phyloP scores from a whole-genome alignment of 2,329 filamentous ascomycete genomes.

The Myotisia sp. region DNA sequence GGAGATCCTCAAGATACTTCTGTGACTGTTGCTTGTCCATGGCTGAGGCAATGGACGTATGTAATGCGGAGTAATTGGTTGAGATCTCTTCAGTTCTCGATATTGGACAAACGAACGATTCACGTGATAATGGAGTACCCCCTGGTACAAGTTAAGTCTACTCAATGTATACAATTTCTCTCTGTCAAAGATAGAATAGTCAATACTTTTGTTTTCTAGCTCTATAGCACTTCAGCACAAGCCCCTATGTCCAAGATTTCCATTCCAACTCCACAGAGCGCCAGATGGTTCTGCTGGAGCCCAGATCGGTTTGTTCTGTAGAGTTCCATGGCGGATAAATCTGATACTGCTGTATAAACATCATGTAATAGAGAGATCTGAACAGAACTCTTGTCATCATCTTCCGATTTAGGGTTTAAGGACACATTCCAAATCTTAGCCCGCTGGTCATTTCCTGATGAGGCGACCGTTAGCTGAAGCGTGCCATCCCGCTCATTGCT shows the following conservation, averaged over 20 bases:
- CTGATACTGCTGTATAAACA: constrained; percentile 38
- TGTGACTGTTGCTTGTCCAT: constrained; percentile 27
- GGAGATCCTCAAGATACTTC: constrained; percentile 40
- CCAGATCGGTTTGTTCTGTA: constrained; percentile 13
- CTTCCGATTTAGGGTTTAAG: constrained; percentile 16
- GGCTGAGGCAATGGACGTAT: too few species aligned
- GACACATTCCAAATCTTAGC: constrained; percentile 30
- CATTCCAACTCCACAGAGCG: constrained; percentile 39
- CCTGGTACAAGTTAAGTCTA: neutral
- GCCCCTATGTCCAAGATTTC: constrained; percentile 25
- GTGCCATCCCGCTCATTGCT: neutral
- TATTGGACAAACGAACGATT: too few species aligned
- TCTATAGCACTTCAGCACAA: too few species aligned
- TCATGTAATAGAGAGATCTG: constrained; percentile 16
- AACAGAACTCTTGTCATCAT: constrained; percentile 15
- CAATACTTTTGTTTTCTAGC: too few species aligned
- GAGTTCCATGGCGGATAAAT: constrained; percentile 39
- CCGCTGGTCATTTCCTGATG: constrained; percentile 35
- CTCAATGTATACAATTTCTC: too few species aligned
- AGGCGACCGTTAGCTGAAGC: constrained; percentile 18
- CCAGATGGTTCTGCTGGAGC: constrained; percentile 15
- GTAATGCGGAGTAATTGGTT: too few species aligned
- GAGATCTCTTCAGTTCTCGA: too few species aligned
- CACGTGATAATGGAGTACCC: neutral
- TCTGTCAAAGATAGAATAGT: too few species aligned